Evolutionary conservation across 768 basidiomycete species (phyloP).

Genomic region (Udeniomyces megalosporus): DNA sequence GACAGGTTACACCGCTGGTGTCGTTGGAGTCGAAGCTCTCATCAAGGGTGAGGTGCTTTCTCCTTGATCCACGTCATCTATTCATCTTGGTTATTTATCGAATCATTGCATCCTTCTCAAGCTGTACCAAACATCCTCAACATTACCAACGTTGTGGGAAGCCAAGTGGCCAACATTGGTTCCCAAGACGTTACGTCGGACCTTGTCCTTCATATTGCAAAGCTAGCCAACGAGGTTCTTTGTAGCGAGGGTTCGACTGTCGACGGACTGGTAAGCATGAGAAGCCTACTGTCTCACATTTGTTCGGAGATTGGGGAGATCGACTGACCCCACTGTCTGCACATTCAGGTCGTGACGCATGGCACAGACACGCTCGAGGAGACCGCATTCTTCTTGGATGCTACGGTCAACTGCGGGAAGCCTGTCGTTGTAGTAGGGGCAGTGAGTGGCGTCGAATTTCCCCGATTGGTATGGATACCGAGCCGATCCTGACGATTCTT

Average conservation of each 20-base stretch:
- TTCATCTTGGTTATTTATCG: too few species aligned
- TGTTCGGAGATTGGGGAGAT: neutral
- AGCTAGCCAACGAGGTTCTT: slow-evolving; percentile 20
- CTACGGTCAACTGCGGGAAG: slow-evolving; percentile 24
- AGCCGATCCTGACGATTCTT: too few species aligned
- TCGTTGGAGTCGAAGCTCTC: slow-evolving; percentile 7
- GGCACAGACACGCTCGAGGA: slow-evolving; percentile 26
- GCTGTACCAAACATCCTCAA: slow-evolving; percentile 17
- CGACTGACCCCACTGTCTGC: neutral
- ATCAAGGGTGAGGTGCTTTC: too few species aligned
- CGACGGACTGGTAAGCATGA: slow-evolving; percentile 22
- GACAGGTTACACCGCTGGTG: slow-evolving; percentile 7
- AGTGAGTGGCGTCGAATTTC: too few species aligned
- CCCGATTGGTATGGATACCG: too few species aligned
- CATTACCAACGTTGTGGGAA: slow-evolving; percentile 17
- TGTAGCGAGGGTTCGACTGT: slow-evolving; percentile 20
- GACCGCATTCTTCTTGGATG: slow-evolving; percentile 26
- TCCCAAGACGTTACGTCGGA: neutral
- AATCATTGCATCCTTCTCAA: too few species aligned
- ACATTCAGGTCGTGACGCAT: neutral
- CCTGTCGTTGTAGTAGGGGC: too few species aligned
- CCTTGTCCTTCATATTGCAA: slow-evolving; percentile 12
- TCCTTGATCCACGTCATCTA: too few species aligned
- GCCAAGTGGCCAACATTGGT: slow-evolving; percentile 18
- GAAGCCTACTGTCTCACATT: slow-evolving; percentile 20